These are phyloP conservation scores for Vachellia collinsii DNA, from an alignment of 306 rosid genomes.

Conservation along the genomic window DNA sequence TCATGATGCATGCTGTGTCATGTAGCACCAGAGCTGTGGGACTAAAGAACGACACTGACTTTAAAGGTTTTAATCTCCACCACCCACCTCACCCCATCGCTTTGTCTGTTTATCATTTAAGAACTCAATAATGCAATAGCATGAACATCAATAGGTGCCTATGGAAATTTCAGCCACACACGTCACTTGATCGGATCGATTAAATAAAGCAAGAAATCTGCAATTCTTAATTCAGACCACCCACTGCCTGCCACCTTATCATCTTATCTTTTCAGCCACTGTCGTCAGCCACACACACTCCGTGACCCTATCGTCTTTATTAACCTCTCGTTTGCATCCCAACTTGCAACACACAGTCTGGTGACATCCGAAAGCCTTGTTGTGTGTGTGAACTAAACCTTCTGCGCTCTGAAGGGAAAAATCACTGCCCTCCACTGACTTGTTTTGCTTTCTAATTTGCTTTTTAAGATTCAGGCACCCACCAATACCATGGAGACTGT, in stretches of 20 bases:
- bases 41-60: neutral
- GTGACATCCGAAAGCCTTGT: neutral
- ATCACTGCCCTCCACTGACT: neutral
- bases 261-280: neutral
- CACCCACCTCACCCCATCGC: conserved; percentile 32
- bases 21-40: neutral
- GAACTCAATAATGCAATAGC: conserved; percentile 32
- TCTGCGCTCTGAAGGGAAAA: neutral
- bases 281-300: conserved; percentile 22
- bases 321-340: conserved; percentile 36
- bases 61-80: conserved; percentile 25
- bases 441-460: neutral
- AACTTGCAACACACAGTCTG: neutral
- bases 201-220: neutral
- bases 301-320: conserved; percentile 38
- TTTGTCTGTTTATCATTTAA: neutral
- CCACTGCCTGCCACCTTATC: conserved; percentile 26
- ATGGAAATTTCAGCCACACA: conserved; percentile 13
- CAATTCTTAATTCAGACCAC: conserved; percentile 11
- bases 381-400: conserved; percentile 19
- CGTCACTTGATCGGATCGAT: neutral
- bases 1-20: neutral
- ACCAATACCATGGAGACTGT: conserved; percentile 47
- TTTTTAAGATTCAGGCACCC: conserved; percentile 1
- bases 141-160: neutral